Evolutionary conservation across 257 asterid species (phyloP).

Genomic region (Thymus mandschuricus): DNA sequence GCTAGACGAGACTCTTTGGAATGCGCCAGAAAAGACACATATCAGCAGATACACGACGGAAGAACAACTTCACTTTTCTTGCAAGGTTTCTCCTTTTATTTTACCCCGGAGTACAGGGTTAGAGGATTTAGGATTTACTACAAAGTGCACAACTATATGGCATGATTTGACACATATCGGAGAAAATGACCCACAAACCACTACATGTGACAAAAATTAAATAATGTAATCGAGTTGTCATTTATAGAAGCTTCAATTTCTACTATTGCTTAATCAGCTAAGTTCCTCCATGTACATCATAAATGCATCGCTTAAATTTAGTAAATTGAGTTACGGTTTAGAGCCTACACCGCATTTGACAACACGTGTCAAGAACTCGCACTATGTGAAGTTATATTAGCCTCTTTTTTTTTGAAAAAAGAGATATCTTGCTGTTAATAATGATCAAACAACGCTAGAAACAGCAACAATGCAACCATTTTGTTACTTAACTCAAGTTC

Average conservation of each 20-base stretch:
- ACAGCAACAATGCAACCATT: not conserved
- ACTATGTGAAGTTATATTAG: not conserved
- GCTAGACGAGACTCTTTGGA: not conserved
- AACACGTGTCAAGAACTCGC: constrained; percentile 24
- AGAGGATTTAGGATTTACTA: not conserved
- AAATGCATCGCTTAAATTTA: constrained; percentile 3
- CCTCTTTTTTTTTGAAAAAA: not conserved
- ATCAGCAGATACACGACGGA: not conserved
- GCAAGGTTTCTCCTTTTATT: not conserved
- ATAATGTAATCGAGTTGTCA: not conserved
- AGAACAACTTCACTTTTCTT: not conserved
- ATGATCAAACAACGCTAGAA: constrained; percentile 1
- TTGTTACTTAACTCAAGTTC: constrained; percentile 13
- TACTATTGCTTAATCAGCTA: not conserved
- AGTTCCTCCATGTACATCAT: constrained; percentile 14
- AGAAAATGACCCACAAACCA: not conserved
- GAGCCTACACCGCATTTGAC: constrained; percentile 2
- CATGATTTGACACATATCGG: not conserved
- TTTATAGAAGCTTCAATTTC: constrained; percentile 15
- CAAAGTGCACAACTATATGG: not conserved
- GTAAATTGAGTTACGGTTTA: not conserved
- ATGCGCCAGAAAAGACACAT: constrained; percentile 1
- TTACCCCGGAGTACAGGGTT: not conserved
- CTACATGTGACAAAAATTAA: not conserved
- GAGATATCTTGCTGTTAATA: constrained; percentile 2